phyloP scores from a whole-genome alignment of 352 stramenopile genomes.

The Pilasporangium apinafurcum region DNA sequence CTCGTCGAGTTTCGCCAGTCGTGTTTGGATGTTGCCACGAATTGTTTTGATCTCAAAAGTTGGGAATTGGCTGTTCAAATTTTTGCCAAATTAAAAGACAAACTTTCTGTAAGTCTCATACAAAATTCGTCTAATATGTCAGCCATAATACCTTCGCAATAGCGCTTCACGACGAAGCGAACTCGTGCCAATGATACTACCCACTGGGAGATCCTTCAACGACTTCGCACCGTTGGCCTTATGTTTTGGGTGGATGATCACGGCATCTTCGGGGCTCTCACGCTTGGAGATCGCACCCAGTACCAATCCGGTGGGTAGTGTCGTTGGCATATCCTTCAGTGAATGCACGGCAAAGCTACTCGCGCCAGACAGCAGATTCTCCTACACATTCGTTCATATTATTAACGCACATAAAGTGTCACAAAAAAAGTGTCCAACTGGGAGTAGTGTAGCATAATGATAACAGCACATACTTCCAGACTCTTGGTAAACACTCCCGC shows the following conservation, averaged over 20 bases:
- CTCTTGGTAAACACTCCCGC: slow-evolving; percentile 88
- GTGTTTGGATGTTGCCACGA: slow-evolving; percentile 85
- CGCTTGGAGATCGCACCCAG: slow-evolving; percentile 78
- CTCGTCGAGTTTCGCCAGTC: slow-evolving; percentile 79
- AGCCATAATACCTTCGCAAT: slow-evolving; percentile 27
- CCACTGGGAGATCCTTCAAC: slow-evolving; percentile 53
- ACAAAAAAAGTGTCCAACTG: too few species aligned
- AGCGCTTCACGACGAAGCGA: slow-evolving; percentile 78
- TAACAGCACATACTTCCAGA: slow-evolving; percentile 53
- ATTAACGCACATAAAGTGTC: too few species aligned
- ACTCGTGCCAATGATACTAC: slow-evolving; percentile 77
- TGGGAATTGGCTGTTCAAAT: slow-evolving; percentile 38
- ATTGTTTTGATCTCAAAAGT: slow-evolving; percentile 80
- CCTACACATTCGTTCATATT: too few species aligned
- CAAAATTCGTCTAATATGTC: too few species aligned
- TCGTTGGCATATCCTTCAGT: slow-evolving; percentile 88
- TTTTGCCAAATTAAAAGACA: too few species aligned
- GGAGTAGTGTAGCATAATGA: too few species aligned
- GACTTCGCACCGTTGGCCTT: slow-evolving; percentile 51
- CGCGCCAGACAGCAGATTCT: slow-evolving; percentile 52
- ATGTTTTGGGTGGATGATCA: slow-evolving; percentile 81
- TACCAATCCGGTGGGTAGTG: slow-evolving; percentile 67
- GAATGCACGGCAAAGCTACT: slow-evolving; percentile 85
- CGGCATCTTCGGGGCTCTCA: slow-evolving; percentile 76
- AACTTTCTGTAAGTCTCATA: too few species aligned